Base-by-base conservation (phyloP, 2,329 filamentous ascomycete genomes). In the Sclerotinia glacialis region DNA sequence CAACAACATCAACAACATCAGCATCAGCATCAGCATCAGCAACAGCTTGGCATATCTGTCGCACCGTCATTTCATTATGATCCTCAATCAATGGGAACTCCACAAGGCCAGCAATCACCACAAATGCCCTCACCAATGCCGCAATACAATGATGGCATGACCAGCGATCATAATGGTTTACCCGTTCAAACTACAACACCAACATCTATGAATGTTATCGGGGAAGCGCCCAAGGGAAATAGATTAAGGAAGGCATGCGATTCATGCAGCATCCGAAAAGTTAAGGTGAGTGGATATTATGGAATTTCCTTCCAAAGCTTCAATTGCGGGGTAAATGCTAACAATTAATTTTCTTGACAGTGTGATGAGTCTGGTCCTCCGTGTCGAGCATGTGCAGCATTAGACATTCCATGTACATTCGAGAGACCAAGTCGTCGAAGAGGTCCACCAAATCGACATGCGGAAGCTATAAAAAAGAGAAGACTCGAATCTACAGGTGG, bases 401-500 rank as follows among this genome's bases (percentile, higher is more conserved):
- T 89, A 70, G 86, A 88, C 69, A 89, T 89, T 59, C 86, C 86
- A 34, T 90, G 87, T 75, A 89, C 87, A 67, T 89, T 87, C 74
- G 82, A 87, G 58, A 80, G 87, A 69, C 86, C 86, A 34, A 88
- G 84, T 74, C 81, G 85, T 67, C 81, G 87, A 67, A 81, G 87
- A 73, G 87, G 87, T 6, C 87, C 87, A 46, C 86, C 87, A 42
- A 90, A 89, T 72, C 79, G 83, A 70, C 86, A 89, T 78, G 86
- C 86, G 23, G 87, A 89, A 78, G 85, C 85, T 26, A 83, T 89
- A 72, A 89, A 89, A 79, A 85, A 83, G 72, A 82, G 84, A 65
- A 82, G 83, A 53, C 75, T 86, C 5, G 74, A 75, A 60, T 71
- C 69, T 3, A 65, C 71, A 5, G 62, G 64, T 11, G 68, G 46